Evolutionary conservation across 2,329 filamentous ascomycete genomes (phyloP).

Genomic region (Cryphonectria naterciae): DNA sequence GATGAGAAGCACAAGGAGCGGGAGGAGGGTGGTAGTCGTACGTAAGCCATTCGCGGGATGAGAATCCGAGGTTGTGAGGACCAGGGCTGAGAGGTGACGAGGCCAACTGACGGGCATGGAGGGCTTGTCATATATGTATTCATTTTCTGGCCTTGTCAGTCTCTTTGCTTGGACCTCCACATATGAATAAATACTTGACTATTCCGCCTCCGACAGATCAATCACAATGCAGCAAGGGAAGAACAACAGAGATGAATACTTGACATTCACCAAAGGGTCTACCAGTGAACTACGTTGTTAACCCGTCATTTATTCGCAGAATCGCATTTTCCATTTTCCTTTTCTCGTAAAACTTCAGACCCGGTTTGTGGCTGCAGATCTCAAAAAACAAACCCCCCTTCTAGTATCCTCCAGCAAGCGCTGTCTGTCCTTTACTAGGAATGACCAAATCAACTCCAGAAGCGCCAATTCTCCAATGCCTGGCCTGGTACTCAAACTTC

Average conservation of each 20-base stretch:
- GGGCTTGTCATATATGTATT: background rate
- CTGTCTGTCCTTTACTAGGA: no score
- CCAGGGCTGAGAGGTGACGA: background rate
- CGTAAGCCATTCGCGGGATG: background rate
- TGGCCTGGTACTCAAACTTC: background rate
- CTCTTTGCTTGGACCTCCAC: background rate
- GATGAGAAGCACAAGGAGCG: background rate
- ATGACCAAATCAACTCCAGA: background rate
- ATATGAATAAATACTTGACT: background rate
- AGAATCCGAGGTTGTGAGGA: background rate
- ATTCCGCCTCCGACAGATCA: background rate
- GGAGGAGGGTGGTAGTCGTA: background rate
- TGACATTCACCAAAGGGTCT: background rate
- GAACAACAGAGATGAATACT: background rate
- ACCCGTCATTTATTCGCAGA: background rate
- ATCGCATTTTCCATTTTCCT: background rate
- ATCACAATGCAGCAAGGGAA: background rate
- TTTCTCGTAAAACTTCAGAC: background rate
- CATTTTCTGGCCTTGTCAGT: background rate
- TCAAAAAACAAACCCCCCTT: background rate
- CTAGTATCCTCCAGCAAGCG: background rate
- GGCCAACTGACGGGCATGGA: background rate
- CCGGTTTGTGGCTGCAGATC: background rate
- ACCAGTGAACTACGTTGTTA: background rate
- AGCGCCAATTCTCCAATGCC: background rate